phyloP scores from a whole-genome alignment of 164 flowering plant species.

The Nymphaea thermarum region DNA sequence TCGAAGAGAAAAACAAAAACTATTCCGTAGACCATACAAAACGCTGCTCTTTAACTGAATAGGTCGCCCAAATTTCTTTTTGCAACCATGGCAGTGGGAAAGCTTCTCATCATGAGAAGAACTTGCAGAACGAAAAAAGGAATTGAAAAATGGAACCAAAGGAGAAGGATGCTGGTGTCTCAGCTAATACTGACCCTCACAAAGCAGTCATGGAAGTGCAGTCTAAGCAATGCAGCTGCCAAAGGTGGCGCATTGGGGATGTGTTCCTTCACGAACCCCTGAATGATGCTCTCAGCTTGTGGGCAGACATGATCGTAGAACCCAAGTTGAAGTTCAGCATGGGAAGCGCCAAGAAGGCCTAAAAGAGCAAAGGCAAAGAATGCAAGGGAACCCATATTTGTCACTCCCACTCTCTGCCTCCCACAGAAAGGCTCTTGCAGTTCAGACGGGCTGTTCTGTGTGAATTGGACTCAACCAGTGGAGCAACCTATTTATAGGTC shows the following conservation, averaged over 20 bases:
- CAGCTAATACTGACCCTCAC: conserved; percentile 21
- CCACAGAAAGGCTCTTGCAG: neutral
- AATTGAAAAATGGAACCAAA: neutral
- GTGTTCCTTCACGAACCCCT: neutral
- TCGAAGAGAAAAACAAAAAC: neutral
- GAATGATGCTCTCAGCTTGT: conserved; percentile 18
- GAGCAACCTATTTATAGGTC: neutral
- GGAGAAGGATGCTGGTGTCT: neutral
- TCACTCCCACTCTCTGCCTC: neutral
- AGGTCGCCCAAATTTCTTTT: neutral
- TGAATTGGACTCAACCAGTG: neutral
- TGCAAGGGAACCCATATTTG: neutral
- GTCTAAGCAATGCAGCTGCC: conserved; percentile 26
- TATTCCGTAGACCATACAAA: no score
- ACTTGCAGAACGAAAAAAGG: neutral
- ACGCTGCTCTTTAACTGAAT: neutral
- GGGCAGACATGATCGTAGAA: conserved; percentile 28
- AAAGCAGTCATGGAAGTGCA: conserved; percentile 50
- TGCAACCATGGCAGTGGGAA: neutral
- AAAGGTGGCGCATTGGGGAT: conserved; percentile 16
- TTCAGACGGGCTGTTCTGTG: neutral
- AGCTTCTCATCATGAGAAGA: neutral
- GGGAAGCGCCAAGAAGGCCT: neutral
- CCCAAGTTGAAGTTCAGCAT: conserved; percentile 5
- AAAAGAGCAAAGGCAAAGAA: neutral